Evolutionary conservation across 2,329 filamentous ascomycete genomes (phyloP).

Genomic region (Colletotrichum camelliae): DNA sequence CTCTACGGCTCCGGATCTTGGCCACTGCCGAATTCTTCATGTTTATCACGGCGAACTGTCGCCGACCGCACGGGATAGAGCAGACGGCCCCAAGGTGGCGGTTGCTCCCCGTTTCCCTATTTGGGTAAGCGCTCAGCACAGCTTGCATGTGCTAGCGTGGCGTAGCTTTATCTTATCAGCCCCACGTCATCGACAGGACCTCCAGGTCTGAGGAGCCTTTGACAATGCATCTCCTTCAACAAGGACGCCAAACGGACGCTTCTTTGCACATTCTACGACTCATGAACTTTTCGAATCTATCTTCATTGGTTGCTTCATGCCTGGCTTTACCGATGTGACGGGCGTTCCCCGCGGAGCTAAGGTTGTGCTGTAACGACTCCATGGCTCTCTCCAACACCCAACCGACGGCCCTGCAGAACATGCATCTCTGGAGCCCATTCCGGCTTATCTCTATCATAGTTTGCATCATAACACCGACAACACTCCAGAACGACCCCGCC

Average conservation of each 20-base stretch:
- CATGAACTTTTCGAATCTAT: neutral
- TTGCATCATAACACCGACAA: conserved; percentile 12
- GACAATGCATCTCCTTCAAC: neutral
- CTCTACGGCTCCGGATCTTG: neutral
- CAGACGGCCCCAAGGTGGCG: conserved; percentile 2
- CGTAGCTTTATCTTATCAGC: conserved; percentile 21
- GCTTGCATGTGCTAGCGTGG: conserved; percentile 18
- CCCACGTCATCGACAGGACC: conserved; percentile 14
- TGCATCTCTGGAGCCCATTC: conserved; percentile 18
- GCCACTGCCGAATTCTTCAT: neutral
- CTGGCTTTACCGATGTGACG: neutral
- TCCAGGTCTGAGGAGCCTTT: neutral
- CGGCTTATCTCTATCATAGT: conserved; percentile 21
- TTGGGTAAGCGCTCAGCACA: conserved; percentile 19
- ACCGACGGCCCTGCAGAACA: conserved; percentile 13
- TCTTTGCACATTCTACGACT: neutral
- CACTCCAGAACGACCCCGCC: conserved; percentile 2
- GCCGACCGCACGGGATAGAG: neutral
- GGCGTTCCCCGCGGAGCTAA: conserved; percentile 10
- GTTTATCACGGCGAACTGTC: neutral
- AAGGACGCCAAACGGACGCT: neutral
- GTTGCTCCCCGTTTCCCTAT: conserved; percentile 20
- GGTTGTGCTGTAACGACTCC: neutral
- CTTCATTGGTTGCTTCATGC: neutral
- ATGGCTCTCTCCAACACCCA: neutral